Evolutionary conservation across 805 yeast genomes (phyloP), one percentile per base, ranked within the genome.

Genomic region (Cyberlindnera euphorbiae): DNA sequence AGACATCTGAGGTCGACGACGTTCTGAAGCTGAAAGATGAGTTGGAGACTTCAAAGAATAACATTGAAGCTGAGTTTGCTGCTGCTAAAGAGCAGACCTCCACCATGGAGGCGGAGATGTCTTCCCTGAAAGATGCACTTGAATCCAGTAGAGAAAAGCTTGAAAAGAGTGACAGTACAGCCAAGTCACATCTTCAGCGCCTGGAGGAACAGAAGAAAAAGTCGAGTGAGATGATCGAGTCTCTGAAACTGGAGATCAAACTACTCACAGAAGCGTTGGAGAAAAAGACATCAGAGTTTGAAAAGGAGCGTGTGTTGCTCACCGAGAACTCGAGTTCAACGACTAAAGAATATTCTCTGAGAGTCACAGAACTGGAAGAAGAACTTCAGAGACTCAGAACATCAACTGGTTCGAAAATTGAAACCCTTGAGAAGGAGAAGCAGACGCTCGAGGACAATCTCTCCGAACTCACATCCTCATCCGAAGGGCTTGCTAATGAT

Each of bases 251-350:
- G 5, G 63, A 62, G 19, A 48, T 67, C 4, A 30, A 41, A 10
- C 30, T 39, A 0, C 46, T 69, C 28, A 59, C 62, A 18, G 43
- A 52, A 1, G 63, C 65, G 2, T 44, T 74, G 28, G 60, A 59
- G 14, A 45, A 46, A 14, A 74, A 69, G 42, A 46, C 47, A 1
- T 41, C 55, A 27, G 78, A 70, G 28, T 66, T 75, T 41, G 81
- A 75, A 32, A 62, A 61, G 23, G 81, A 75, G 46, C 58, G 81
- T 36, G 59, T 56, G 10, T 55, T 69, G 46, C 50, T 73, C 10
- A 66, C 66, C 36, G 71, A 71, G 35, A 69, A 60, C 32, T 74
- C 82, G 0, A 76, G 71, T 38, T 62, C 73, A 0, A 59, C 69
- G 0, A 60, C 73, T 0, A 63, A 69, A 43, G 75, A 73, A 37